Evolutionary conservation across 257 asterid species (phyloP).

Genomic region (Penstemon eatonii): DNA sequence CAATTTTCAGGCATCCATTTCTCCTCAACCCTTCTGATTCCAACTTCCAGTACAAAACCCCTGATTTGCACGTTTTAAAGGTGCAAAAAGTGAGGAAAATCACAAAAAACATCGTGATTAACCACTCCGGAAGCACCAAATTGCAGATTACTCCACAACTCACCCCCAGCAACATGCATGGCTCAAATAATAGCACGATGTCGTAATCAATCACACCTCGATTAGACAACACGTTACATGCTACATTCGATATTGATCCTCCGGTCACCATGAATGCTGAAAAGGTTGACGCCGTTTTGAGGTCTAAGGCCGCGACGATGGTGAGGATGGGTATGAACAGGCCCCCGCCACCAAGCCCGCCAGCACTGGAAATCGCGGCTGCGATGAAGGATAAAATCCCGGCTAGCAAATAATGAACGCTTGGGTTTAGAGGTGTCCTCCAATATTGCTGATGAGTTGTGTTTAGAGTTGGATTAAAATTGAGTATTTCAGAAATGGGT

Average conservation of each 20-base stretch:
- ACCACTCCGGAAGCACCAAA: conserved; percentile 73
- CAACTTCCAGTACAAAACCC: conserved; percentile 54
- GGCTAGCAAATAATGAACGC: conserved; percentile 34
- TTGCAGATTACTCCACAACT: conserved; percentile 75
- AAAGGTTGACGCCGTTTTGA: conserved; percentile 63
- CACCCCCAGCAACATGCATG: conserved; percentile 82
- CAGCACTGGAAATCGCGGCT: conserved; percentile 76
- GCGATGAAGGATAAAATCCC: conserved; percentile 57
- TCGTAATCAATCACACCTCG: conserved; percentile 60
- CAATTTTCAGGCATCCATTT: conserved; percentile 25
- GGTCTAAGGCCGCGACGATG: conserved; percentile 61
- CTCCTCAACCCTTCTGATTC: conserved; percentile 48
- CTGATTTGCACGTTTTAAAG: conserved; percentile 64
- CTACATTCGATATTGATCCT: conserved; percentile 73
- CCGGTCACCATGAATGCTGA: conserved; percentile 89
- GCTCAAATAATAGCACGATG: conserved; percentile 75
- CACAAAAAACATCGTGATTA: conserved; percentile 58
- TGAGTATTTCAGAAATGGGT: conserved; percentile 15
- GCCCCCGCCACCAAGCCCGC: conserved; percentile 92
- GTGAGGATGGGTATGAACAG: conserved; percentile 69
- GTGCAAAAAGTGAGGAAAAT: conserved; percentile 67
- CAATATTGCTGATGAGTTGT: conserved; percentile 33
- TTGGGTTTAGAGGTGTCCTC: conserved; percentile 22
- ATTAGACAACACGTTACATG: conserved; percentile 29
- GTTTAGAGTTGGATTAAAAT: conserved; percentile 27